These are phyloP conservation scores for Cenococcum geophilum DNA, from an alignment of 495 filamentous ascomycete species.

Conservation along the genomic window DNA sequence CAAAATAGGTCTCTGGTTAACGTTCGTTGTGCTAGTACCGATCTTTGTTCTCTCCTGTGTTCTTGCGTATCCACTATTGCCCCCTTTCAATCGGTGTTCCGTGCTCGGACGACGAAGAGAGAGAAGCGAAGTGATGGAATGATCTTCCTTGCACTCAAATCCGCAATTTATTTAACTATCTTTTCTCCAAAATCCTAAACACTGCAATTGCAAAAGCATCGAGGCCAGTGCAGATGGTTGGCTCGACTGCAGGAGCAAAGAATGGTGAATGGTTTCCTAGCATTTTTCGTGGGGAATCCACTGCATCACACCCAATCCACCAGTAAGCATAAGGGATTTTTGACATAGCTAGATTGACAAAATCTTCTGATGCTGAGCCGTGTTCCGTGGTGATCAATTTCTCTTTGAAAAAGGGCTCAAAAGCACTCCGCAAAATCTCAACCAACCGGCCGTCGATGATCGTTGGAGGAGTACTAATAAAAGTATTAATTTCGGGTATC, in stretches of 20 bases:
- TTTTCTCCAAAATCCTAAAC: no score
- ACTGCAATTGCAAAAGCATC: slow-evolving; percentile 3
- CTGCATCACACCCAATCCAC: background rate
- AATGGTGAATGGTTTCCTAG: background rate
- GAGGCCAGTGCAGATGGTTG: background rate
- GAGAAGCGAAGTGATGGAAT: no score
- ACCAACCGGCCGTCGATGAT: background rate
- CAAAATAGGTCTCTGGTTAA: background rate
- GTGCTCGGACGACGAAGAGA: no score
- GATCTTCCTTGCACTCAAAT: no score
- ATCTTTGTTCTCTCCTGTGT: no score
- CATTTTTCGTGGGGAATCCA: background rate
- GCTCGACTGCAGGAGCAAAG: background rate
- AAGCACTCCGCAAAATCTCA: background rate
- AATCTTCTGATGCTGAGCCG: background rate
- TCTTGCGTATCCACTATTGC: no score
- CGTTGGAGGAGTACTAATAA: background rate
- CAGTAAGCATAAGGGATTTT: slow-evolving; percentile 1
- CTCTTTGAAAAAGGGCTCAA: background rate
- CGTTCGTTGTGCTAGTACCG: no score
- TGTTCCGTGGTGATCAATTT: background rate
- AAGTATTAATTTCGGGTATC: background rate
- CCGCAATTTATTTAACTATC: no score
- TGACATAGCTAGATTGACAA: background rate
- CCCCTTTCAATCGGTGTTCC: no score